A percentile compares a stretch with the other conserved stretches of the same genome.
phyloP scores from a whole-genome alignment of 495 filamentous ascomycete species.

The Trichoderma parareesei region DNA sequence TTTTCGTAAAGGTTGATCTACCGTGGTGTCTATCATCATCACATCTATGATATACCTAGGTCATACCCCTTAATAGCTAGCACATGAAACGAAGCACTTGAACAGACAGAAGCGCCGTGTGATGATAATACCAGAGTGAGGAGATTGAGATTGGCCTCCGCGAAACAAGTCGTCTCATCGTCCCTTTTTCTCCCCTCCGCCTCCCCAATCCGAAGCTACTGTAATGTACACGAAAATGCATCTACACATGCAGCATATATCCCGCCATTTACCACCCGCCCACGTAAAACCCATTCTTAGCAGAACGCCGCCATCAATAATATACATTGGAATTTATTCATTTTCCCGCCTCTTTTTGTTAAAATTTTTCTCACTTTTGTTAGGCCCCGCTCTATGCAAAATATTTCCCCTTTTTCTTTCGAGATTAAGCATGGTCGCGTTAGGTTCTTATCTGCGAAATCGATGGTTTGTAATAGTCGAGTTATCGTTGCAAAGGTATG shows the following conservation, averaged over 20 bases:
- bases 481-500: neutral
- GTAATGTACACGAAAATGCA: neutral
- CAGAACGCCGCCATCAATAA: neutral
- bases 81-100: neutral
- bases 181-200: neutral
- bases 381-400: neutral
- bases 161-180: neutral
- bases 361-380: no score
- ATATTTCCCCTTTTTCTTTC: neutral
- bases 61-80: neutral
- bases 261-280: neutral
- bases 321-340: neutral
- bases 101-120: neutral
- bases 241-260: neutral
- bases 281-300: neutral
- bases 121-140: neutral
- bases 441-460: neutral
- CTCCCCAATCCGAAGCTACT: neutral
- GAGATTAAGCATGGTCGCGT: neutral
- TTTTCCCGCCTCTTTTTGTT: no score
- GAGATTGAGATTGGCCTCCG: slow-evolving; percentile 6
- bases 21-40: no score
- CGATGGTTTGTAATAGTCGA: neutral
- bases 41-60: neutral
- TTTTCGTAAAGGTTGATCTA: no score